Conservation (phyloP, 148 eudicot species). For the Rhododendron vialii region DNA sequence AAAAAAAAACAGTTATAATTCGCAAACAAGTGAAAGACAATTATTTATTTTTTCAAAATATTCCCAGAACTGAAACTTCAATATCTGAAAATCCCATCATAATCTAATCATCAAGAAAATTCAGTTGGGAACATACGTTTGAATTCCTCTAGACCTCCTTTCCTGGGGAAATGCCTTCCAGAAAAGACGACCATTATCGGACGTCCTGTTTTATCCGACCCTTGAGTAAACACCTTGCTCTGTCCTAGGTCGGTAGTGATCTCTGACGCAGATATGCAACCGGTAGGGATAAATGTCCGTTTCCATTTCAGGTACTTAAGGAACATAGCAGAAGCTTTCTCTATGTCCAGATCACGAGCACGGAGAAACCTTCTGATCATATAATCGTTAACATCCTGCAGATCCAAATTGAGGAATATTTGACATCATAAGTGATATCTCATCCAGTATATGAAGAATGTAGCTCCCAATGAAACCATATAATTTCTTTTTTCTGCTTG, state of each 20-base stretch:
- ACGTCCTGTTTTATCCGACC: constrained; percentile 57
- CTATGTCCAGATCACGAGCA: constrained; percentile 68
- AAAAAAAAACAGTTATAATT: neutral
- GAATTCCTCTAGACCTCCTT: constrained; percentile 75
- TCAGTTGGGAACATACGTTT: constrained; percentile 42
- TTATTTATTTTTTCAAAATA: neutral
- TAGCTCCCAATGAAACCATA: neutral
- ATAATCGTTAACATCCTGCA: constrained; percentile 57
- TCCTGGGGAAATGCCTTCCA: constrained; percentile 45
- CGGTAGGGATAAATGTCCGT: constrained; percentile 51
- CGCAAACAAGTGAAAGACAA: neutral
- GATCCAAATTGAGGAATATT: neutral
- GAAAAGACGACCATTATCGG: constrained; percentile 49
- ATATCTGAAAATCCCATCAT: neutral
- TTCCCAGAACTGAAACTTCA: neutral
- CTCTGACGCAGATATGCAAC: constrained; percentile 51
- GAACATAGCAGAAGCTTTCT: constrained; percentile 57
- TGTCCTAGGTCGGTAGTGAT: constrained; percentile 51
- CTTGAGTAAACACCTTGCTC: constrained; percentile 63
- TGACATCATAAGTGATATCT: neutral
- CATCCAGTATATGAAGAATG: neutral
- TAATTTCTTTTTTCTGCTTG: neutral
- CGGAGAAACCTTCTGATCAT: constrained; percentile 70
- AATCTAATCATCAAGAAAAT: neutral
- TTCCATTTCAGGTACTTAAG: constrained; percentile 65